Conservation (phyloP, 2,329 filamentous ascomycete species). For the Rugonectria rugulosa region DNA sequence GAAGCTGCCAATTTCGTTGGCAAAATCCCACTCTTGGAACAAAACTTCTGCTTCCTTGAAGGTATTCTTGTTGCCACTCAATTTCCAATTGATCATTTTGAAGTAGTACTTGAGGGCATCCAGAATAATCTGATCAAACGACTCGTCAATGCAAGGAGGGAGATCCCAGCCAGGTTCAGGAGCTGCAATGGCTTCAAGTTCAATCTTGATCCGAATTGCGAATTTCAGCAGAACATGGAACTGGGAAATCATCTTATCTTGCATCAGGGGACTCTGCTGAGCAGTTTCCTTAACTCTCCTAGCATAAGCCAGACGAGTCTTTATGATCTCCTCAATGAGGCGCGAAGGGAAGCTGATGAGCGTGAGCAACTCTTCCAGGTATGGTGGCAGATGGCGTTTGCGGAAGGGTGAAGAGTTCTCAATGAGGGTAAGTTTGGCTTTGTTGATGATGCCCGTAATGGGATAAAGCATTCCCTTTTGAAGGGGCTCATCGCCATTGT, state of each 20-base stretch:
- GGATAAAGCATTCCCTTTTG: conserved; percentile 81
- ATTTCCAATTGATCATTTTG: conserved; percentile 97
- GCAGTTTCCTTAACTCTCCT: conserved; percentile 95
- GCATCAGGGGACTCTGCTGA: conserved; percentile 90
- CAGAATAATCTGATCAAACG: conserved; percentile 89
- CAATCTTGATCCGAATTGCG: conserved; percentile 90
- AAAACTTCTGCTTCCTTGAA: conserved; percentile 99
- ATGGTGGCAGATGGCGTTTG: conserved; percentile 89
- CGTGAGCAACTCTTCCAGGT: conserved; percentile 94
- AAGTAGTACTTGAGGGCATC: conserved; percentile 98
- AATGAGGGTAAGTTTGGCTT: conserved; percentile 92
- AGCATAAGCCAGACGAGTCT: conserved; percentile 87
- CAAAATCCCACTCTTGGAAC: conserved; percentile 98
- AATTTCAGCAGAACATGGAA: conserved; percentile 93
- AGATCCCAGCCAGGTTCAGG: conserved; percentile 94
- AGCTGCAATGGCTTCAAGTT: conserved; percentile 83
- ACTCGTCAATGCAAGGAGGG: conserved; percentile 95
- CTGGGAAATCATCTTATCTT: conserved; percentile 97
- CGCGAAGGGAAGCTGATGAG: conserved; percentile 97
- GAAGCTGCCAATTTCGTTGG: conserved; percentile 89
- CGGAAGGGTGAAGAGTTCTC: conserved; percentile 84
- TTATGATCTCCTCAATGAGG: conserved; percentile 95
- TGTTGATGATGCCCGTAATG: conserved; percentile 86
- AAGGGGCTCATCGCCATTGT: conserved; percentile 68
- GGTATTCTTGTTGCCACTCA: conserved; percentile 97